Evolutionary conservation across 495 filamentous ascomycete genomes (phyloP), one percentile per base, ranked within the genome.

Genomic region (Aspergillus sclerotioniger): DNA sequence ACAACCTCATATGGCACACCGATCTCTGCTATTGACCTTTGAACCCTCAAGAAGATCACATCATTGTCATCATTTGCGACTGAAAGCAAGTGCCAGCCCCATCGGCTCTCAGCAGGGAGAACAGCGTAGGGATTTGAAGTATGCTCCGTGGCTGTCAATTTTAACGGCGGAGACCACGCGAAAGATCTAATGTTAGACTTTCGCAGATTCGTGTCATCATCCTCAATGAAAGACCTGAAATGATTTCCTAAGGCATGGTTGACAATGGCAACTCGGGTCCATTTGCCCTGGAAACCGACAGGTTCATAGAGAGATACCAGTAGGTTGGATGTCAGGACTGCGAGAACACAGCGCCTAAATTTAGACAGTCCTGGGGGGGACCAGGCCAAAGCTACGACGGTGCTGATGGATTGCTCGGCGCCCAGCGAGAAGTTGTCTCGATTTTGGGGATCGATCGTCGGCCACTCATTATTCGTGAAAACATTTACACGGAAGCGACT

Each of bases 351-450:
- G 54, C 84, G 79, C 55, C 81, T 70, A 66, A 84, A 80, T 60
- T 77, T 78, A 35, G 74, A 84, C 10, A 87, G 63, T 2, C 86
- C 86, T 37, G 81, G 75, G 19, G 85, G 77, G 15, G 84, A 87
- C 87, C 87, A 90, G 16, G 72, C 72, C 25, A 88, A 60, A 10
- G 68, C 70, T 28, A 76, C 70, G 20, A 87, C 79, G 46, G 68
- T 74, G 51, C 80, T 82, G 6, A 66, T 59, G 5, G 84, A 86
- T 62, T 84, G 82, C 65, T 90, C 87, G 57, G 84, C 83, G 4
- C 82, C 87, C 46, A 88, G 71, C 8, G 84, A 86, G 71, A 83
- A 84, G 19, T 74, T 64, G 44, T 75, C 65, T 20, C 77, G 77
- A 37, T 71, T 69, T 37, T 76, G 70, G 0, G 78, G 78, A 12